phyloP scores from a whole-genome alignment of 2,329 filamentous ascomycete genomes.

The Madurella mycetomatis region DNA sequence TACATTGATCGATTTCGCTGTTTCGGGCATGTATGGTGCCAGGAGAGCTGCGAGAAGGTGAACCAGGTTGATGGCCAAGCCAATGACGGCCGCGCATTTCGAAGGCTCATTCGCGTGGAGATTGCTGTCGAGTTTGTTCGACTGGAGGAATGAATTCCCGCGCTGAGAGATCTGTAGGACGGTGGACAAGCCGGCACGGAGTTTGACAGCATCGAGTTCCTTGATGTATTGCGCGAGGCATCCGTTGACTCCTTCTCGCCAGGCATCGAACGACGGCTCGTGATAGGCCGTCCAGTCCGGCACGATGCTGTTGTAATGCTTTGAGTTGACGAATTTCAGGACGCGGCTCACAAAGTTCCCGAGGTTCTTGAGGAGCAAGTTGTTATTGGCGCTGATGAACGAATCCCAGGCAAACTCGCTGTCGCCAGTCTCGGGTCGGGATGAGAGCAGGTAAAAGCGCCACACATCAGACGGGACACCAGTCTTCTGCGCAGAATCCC shows the following conservation, averaged over 20 bases:
- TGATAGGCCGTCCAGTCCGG: slow-evolving; percentile 50
- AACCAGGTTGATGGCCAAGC: slow-evolving; percentile 73
- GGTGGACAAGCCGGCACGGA: slow-evolving; percentile 60
- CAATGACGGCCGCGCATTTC: slow-evolving; percentile 54
- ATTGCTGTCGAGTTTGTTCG: slow-evolving; percentile 33
- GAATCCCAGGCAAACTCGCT: slow-evolving; percentile 69
- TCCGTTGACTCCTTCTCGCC: slow-evolving; percentile 57
- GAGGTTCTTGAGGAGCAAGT: slow-evolving; percentile 58
- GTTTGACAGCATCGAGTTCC: slow-evolving; percentile 65
- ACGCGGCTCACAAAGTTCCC: slow-evolving; percentile 60
- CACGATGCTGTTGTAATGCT: slow-evolving; percentile 41
- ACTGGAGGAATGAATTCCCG: slow-evolving; percentile 50
- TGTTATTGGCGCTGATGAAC: slow-evolving; percentile 64
- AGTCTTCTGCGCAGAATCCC: slow-evolving; percentile 66
- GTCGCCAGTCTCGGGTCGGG: slow-evolving; percentile 68
- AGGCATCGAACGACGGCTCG: slow-evolving; percentile 48
- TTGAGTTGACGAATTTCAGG: slow-evolving; percentile 57
- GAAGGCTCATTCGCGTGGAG: slow-evolving; percentile 47
- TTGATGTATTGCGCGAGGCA: slow-evolving; percentile 61
- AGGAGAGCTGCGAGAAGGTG: slow-evolving; percentile 73
- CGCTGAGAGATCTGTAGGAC: slow-evolving; percentile 59
- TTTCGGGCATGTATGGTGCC: slow-evolving; percentile 76
- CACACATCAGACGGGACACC: slow-evolving; percentile 67
- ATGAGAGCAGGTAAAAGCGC: slow-evolving; percentile 71
- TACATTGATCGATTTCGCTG: slow-evolving; percentile 64